These are phyloP conservation scores for Amanita thiersii DNA, from an alignment of 768 basidiomycete species.

Conservation along the genomic window DNA sequence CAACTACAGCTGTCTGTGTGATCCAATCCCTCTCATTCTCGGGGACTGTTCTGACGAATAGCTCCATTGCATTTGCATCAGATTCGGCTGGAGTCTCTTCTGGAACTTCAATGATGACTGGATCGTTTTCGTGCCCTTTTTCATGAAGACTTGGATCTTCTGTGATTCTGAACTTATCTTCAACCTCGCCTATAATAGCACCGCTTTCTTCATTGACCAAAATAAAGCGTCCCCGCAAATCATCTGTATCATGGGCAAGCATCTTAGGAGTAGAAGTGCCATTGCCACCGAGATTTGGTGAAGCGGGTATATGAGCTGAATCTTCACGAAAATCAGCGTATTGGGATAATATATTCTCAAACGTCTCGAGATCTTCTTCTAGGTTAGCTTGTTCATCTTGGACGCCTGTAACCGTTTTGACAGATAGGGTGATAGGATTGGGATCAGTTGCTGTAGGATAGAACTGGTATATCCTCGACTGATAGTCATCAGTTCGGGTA, in stretches of 20 bases:
- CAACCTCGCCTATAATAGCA: conserved; percentile 63
- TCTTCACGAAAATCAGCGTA: conserved; percentile 42
- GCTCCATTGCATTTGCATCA: conserved; percentile 36
- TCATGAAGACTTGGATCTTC: conserved; percentile 51
- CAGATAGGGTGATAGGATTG: conserved; percentile 25
- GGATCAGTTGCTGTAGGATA: conserved; percentile 28
- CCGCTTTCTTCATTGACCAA: conserved; percentile 68
- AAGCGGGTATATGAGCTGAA: conserved; percentile 4
- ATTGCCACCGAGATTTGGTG: background rate
- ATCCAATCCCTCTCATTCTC: conserved; percentile 69
- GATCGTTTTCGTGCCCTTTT: conserved; percentile 45
- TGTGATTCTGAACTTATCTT: conserved; percentile 42
- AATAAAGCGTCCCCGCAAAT: conserved; percentile 52
- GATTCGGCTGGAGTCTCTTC: conserved; percentile 32
- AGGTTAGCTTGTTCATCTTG: conserved; percentile 23
- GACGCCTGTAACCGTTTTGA: too few species aligned
- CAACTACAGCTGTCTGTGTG: conserved; percentile 47
- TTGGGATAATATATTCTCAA: conserved; percentile 61
- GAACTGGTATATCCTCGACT: conserved; percentile 37
- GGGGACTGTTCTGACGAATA: conserved; percentile 54
- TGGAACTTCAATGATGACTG: conserved; percentile 68
- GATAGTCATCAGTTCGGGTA: conserved; percentile 25
- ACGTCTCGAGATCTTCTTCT: conserved; percentile 50
- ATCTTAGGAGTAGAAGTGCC: conserved; percentile 8
- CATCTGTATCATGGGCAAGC: conserved; percentile 16